Evolutionary conservation across 129 eudicot species (phyloP).

Genomic region (Pittosporum tobira): DNA sequence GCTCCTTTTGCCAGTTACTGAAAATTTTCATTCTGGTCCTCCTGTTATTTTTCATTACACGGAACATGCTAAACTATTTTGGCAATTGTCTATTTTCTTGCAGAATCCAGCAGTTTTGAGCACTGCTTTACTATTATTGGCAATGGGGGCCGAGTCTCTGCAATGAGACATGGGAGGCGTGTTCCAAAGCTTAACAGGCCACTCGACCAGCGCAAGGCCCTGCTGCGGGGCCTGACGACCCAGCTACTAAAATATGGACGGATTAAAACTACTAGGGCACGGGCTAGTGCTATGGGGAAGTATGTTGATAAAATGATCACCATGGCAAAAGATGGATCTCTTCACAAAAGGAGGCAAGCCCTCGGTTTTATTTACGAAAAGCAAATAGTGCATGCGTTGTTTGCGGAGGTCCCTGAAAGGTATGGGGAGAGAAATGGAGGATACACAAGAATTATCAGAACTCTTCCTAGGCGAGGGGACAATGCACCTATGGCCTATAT

Average conservation of each 20-base stretch:
- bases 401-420: conserved; percentile 85
- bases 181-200: conserved; percentile 93
- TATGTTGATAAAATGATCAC: conserved; percentile 86
- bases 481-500: conserved; percentile 96
- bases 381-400: conserved; percentile 82
- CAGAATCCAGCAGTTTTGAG: conserved; percentile 42
- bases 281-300: conserved; percentile 87
- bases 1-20: neutral
- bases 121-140: conserved; percentile 39
- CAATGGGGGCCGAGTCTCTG: conserved; percentile 59
- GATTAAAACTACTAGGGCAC: conserved; percentile 79
- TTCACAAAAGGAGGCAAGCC: conserved; percentile 92
- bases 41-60: neutral
- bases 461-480: conserved; percentile 91
- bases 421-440: conserved; percentile 94
- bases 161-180: conserved; percentile 84
- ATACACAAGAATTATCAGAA: conserved; percentile 73
- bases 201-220: conserved; percentile 89
- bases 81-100: neutral
- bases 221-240: conserved; percentile 80
- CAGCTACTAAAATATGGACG: conserved; percentile 84
- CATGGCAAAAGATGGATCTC: conserved; percentile 83
- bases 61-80: neutral
- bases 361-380: conserved; percentile 86
- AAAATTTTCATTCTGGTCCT: neutral